Evolutionary conservation across 768 basidiomycete species (phyloP).

Genomic region (Bullera alba): DNA sequence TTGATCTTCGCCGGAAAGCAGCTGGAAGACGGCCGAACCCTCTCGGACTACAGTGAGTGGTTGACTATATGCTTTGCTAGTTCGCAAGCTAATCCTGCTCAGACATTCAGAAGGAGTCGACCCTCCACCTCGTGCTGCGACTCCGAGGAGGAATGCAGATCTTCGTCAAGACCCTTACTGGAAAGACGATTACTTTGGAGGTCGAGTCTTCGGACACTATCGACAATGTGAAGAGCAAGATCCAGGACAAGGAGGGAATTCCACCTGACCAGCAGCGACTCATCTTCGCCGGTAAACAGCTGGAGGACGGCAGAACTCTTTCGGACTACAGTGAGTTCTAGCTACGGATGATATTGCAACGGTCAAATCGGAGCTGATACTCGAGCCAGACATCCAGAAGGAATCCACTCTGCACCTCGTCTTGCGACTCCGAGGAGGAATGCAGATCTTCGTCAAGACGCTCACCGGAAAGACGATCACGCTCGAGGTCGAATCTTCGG

Average conservation of each 20-base stretch:
- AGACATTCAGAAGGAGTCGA: conserved; percentile 62
- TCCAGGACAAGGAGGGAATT: conserved; percentile 50
- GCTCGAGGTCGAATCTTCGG: conserved; percentile 50
- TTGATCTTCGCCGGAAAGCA: conserved; percentile 54
- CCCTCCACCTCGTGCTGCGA: conserved; percentile 93
- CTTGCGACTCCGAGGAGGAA: conserved; percentile 93
- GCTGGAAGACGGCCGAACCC: conserved; percentile 49
- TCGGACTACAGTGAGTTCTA: conserved; percentile 45
- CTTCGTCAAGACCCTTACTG: conserved; percentile 86
- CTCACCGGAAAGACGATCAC: conserved; percentile 73
- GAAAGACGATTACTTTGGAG: conserved; percentile 64
- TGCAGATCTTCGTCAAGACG: conserved; percentile 99
- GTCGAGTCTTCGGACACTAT: conserved; percentile 52
- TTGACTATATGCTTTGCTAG: not conserved
- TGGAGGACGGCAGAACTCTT: conserved; percentile 49
- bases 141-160: conserved; percentile 99
- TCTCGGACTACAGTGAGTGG: conserved; percentile 46
- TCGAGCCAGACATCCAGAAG: conserved; percentile 44
- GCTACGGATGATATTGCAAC: not conserved
- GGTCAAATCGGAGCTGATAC: not conserved
- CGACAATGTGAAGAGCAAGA: conserved; percentile 50
- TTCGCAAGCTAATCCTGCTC: not conserved
- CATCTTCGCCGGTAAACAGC: conserved; percentile 53
- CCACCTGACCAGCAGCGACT: conserved; percentile 51
- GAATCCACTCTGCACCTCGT: conserved; percentile 97